Evolutionary conservation across 2,329 filamentous ascomycete species (phyloP), one percentile per base, ranked within the genome.

Genomic region (Magnaporthiopsis incrustans): DNA sequence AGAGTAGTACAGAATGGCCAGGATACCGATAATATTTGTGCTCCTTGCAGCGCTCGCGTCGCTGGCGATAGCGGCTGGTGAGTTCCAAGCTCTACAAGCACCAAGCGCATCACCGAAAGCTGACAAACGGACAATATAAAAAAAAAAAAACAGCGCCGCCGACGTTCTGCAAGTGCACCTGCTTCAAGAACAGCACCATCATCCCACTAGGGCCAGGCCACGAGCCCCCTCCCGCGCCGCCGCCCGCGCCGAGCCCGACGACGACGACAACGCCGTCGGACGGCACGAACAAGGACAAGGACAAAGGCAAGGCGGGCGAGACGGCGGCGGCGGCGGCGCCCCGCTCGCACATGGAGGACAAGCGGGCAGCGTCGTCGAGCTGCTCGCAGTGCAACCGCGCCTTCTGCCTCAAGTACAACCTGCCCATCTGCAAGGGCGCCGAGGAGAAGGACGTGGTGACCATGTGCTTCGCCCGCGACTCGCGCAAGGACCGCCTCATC

Each of bases 141-240:
- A 67, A 64, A 66, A 58, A 61, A 63, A 67, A 64, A 67, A 71
- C 70, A 88, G 85, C 82, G 38, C 81, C 84, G 58, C 85, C 84
- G 25, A 84, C 83, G 2, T 89, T 88, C 73, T 89, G 86, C 79
- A 89, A 89, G 80, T 89, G 86, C 77, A 88, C 85, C 69, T 89
- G 86, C 77, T 87, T 87, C 77, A 85, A 84, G 69, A 88, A 89
- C 77, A 86, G 83, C 79, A 88, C 85, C 68, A 86, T 89, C 70
- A 86, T 89, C 71, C 79, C 82, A 18, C 80, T 88, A 12, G 82
- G 79, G n/a, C 80, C 82, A 4, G 74, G 79, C 65, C 70, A 75
- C 63, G 67, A 73, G 63, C 67, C 70, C 70, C 66, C 73, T 67
- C 18, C 65, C 72, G 68, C 67, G 60, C 59, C 70, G 60, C 59